These are phyloP conservation scores for Coffea humblotiana DNA, from an alignment of 305 asterid species.

Conservation along the genomic window DNA sequence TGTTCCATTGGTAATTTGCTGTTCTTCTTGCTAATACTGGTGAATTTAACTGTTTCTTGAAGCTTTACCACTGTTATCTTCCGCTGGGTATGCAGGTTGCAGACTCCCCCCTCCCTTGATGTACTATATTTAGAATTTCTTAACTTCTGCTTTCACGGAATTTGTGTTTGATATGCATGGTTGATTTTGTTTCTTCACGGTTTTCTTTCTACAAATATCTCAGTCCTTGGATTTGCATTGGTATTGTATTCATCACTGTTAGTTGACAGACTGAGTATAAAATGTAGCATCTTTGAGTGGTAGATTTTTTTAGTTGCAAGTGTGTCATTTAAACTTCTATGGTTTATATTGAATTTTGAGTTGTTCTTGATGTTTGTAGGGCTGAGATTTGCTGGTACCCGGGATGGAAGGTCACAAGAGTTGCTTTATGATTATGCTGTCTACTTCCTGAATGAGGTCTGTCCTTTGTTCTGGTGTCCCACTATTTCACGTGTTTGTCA, in stretches of 20 bases:
- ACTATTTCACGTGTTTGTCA: conserved; percentile 7
- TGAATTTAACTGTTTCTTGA: neutral
- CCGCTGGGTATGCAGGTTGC: neutral
- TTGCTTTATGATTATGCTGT: conserved; percentile 81
- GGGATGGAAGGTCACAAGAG: conserved; percentile 88
- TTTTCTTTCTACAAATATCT: neutral
- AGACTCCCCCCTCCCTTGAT: neutral
- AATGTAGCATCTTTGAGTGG: neutral
- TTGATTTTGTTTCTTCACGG: neutral
- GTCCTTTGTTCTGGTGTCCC: conserved; percentile 27
- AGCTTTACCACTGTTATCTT: neutral
- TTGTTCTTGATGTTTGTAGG: conserved; percentile 47
- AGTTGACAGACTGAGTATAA: neutral
- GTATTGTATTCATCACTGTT: neutral
- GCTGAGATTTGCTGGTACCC: conserved; percentile 92
- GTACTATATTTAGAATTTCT: neutral
- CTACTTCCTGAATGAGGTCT: conserved; percentile 88
- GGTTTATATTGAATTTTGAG: neutral
- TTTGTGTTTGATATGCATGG: neutral
- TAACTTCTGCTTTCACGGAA: neutral
- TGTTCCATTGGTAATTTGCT: neutral
- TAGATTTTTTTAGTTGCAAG: neutral
- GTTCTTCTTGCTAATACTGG: neutral
- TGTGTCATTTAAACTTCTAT: neutral
- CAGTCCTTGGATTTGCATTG: neutral